Conservation (phyloP, 2,329 filamentous ascomycete species). For the Xylaria sp. region DNA sequence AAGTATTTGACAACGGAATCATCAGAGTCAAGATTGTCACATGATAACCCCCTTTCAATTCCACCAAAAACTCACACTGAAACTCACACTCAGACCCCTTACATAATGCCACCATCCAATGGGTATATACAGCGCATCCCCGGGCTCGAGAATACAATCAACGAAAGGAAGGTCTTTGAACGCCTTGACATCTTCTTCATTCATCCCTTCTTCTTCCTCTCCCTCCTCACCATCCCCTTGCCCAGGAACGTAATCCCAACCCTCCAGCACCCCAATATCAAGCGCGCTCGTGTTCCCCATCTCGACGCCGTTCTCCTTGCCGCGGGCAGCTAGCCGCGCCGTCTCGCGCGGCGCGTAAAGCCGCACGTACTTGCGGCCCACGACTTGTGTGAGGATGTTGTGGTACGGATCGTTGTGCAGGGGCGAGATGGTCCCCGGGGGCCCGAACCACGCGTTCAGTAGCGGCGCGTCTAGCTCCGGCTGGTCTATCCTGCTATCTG, state of each 20-base stretch:
- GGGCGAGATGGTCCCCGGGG: conserved; percentile 86
- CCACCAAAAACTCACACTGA: conserved; percentile 99
- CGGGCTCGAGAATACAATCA: conserved; percentile 81
- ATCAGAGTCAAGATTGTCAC: neutral
- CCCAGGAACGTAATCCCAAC: conserved; percentile 58
- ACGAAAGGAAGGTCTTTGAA: conserved; percentile 72
- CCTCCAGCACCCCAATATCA: conserved; percentile 77
- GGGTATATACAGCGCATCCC: conserved; percentile 89
- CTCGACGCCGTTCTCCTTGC: conserved; percentile 76
- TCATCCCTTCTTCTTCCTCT: conserved; percentile 19
- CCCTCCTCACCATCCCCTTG: conserved; percentile 4
- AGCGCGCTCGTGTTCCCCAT: conserved; percentile 91
- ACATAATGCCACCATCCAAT: conserved; percentile 99
- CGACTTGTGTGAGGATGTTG: conserved; percentile 89
- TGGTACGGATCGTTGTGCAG: conserved; percentile 95
- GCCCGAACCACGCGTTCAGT: conserved; percentile 94
- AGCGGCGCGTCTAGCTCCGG: conserved; percentile 67
- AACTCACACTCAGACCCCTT: conserved; percentile 82
- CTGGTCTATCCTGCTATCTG: conserved; percentile 50
- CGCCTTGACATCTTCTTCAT: conserved; percentile 51
- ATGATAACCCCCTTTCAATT: conserved; percentile 55
- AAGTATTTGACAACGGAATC: neutral
- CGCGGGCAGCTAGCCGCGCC: conserved; percentile 67
- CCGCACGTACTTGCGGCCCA: conserved; percentile 91
- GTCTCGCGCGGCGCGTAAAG: conserved; percentile 78